Evolutionary conservation across 495 filamentous ascomycete species (phyloP), one percentile per base, ranked within the genome.

Genomic region (Daldinia childiae): DNA sequence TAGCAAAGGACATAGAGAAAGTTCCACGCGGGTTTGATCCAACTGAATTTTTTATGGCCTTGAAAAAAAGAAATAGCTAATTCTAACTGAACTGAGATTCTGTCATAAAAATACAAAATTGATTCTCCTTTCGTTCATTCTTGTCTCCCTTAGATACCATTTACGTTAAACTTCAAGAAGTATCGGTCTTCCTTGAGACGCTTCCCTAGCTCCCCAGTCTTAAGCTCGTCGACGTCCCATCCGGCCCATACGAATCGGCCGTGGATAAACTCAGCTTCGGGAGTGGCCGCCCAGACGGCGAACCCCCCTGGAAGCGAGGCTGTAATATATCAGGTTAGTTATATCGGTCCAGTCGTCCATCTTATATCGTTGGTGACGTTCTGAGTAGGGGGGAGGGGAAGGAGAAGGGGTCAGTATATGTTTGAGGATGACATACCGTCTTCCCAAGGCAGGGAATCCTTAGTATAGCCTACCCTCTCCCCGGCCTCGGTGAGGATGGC

Each of bases 141-240:
- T 3, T 0, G 11, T 1, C 36, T 58, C 34, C 27, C 57, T 41
- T 29, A 74, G 54, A 76, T 58, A 9, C 80, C 79, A 12, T 65
- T 65, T 17, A 81, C 50, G 3, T 68, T 64, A 14, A 78, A 34
- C 59, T 62, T 73, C 15, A 82, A 64, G 60, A 67, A 83, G 29
- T 64, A 15, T 6, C 59, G 59, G 38, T 82, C 76, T 32, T 74
- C 72, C 2, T 79, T 79, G 12, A 83, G 76, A 1, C 70, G 70
- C 58, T 80, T 80, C 62, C 77, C 54, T 8, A 78, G 14, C 58
- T 78, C 76, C 0, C 77, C 78, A 9, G 34, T 58, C 62, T 73
- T 68, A 59, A 88, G 48, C 77, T 88, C 85, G 6, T 86, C 79
- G 0, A 89, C 79, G 66, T 89, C 87, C 87, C 87, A 89, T 29